Evolutionary conservation across 2,329 filamentous ascomycete species (phyloP).

Genomic region (Didymosphaeria variabile): DNA sequence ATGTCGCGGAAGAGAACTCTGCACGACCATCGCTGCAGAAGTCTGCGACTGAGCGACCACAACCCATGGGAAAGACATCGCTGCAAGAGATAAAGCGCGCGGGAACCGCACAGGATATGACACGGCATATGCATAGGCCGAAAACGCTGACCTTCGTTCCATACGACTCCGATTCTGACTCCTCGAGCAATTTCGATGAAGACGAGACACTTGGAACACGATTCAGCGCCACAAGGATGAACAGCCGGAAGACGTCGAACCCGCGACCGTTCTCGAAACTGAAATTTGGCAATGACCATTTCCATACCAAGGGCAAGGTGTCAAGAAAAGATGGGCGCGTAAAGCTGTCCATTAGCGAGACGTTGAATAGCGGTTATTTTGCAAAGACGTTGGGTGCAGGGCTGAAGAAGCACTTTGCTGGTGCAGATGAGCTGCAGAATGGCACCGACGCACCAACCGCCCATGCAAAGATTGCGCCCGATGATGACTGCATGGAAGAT

Average conservation of each 20-base stretch:
- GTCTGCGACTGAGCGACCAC: slow-evolving; percentile 43
- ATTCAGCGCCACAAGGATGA: neutral
- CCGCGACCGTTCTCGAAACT: slow-evolving; percentile 61
- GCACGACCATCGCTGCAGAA: slow-evolving; percentile 36
- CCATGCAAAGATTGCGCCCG: slow-evolving; percentile 37
- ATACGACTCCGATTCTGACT: slow-evolving; percentile 37
- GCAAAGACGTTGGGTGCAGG: slow-evolving; percentile 76
- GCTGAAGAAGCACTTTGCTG: slow-evolving; percentile 64
- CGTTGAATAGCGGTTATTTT: slow-evolving; percentile 73
- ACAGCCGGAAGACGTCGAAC: slow-evolving; percentile 19
- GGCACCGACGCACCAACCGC: slow-evolving; percentile 19
- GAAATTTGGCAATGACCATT: slow-evolving; percentile 70
- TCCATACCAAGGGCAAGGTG: slow-evolving; percentile 70
- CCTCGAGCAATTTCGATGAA: slow-evolving; percentile 38
- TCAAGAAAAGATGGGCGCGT: slow-evolving; percentile 74
- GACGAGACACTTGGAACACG: slow-evolving; percentile 19
- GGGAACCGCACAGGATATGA: slow-evolving; percentile 20
- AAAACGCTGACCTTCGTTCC: slow-evolving; percentile 44
- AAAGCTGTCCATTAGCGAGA: slow-evolving; percentile 76
- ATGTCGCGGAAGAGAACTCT: neutral
- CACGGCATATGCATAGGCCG: slow-evolving; percentile 26
- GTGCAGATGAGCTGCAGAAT: slow-evolving; percentile 41
- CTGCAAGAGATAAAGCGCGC: slow-evolving; percentile 32
- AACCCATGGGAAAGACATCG: slow-evolving; percentile 31
- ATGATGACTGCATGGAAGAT: slow-evolving; percentile 48